phyloP scores from a whole-genome alignment of 148 eudicot genomes.

The Silene uniflora region DNA sequence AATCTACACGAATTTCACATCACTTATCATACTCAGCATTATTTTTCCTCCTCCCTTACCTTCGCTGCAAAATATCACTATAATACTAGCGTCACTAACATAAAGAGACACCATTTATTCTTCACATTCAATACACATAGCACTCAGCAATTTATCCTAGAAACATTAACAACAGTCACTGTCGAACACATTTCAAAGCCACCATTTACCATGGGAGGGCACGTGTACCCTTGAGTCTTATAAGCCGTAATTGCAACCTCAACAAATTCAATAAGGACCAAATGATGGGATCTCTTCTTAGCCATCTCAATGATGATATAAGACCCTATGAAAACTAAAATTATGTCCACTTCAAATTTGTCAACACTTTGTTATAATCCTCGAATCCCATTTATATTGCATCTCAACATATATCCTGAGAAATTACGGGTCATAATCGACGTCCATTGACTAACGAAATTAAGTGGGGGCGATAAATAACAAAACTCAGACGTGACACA shows the following conservation, averaged over 20 bases:
- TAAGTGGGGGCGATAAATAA: too few relatives aligned
- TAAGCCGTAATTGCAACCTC: not conserved
- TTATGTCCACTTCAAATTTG: not conserved
- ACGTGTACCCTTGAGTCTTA: not conserved
- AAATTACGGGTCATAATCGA: too few relatives aligned
- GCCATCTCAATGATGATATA: not conserved
- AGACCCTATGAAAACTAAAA: not conserved
- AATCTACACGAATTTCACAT: not conserved
- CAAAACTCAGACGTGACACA: too few relatives aligned
- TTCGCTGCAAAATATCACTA: conserved; percentile 16
- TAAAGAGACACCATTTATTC: not conserved
- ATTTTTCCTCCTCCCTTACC: not conserved
- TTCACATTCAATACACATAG: not conserved
- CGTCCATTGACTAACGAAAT: too few relatives aligned
- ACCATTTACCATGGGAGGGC: not conserved
- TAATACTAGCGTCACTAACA: not conserved
- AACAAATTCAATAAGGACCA: not conserved
- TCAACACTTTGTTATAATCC: not conserved
- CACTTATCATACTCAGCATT: not conserved
- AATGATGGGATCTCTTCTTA: not conserved
- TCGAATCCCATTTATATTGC: too few relatives aligned
- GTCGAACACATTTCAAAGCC: not conserved
- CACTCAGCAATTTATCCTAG: not conserved
- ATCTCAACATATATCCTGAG: too few relatives aligned
- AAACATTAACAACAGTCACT: not conserved